These are phyloP conservation scores for Aspergillus eucalypticola DNA, from an alignment of 2,329 filamentous ascomycete species.

Conservation along the genomic window DNA sequence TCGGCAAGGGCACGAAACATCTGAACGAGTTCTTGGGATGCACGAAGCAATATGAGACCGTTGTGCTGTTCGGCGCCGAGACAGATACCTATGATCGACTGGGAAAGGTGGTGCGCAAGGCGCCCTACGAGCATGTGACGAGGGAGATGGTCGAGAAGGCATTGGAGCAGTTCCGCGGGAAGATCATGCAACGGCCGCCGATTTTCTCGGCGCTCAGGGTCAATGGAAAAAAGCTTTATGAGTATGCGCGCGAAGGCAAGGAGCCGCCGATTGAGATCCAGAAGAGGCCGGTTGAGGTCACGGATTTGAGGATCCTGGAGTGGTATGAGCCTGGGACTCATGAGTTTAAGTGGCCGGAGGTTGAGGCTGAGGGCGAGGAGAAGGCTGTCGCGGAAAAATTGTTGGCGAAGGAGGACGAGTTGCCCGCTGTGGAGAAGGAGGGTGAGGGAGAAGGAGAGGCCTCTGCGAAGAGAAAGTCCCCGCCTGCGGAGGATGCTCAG, in stretches of 20 bases:
- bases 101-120: constrained; percentile 77
- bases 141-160: constrained; percentile 74
- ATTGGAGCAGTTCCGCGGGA: constrained; percentile 72
- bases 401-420: constrained; percentile 41
- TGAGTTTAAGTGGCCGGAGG: constrained; percentile 69
- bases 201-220: constrained; percentile 92
- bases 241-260: constrained; percentile 89
- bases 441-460: constrained; percentile 31
- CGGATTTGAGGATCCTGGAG: constrained; percentile 76
- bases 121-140: constrained; percentile 78
- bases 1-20: constrained; percentile 84
- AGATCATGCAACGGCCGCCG: constrained; percentile 85
- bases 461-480: constrained; percentile 26
- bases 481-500: constrained; percentile 28
- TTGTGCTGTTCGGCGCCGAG: constrained; percentile 84
- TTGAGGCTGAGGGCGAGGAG: too few relatives aligned
- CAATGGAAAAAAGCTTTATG: constrained; percentile 90
- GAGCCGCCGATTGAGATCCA: constrained; percentile 83
- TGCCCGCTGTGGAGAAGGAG: constrained; percentile 28
- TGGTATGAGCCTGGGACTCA: constrained; percentile 82
- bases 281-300: constrained; percentile 74
- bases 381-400: constrained; percentile 66
- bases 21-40: constrained; percentile 78
- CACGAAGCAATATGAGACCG: constrained; percentile 89
- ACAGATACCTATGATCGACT: constrained; percentile 90